Conservation (phyloP, 129 eudicot genomes). For the Pulicaria dysenterica region DNA sequence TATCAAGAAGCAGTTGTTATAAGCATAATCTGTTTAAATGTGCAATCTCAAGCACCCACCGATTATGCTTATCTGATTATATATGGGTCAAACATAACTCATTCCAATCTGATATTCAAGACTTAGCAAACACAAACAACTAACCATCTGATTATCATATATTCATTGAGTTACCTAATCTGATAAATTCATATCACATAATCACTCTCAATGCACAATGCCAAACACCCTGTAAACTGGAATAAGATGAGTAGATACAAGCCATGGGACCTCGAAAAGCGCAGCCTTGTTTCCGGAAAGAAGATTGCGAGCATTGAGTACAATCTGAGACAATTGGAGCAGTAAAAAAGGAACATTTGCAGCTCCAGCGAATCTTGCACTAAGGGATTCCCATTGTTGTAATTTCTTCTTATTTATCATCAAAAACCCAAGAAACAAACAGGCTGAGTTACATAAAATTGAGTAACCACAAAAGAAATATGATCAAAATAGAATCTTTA, state of each 20-base stretch:
- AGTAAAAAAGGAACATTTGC: slow-evolving; percentile 85
- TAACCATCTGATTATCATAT: not conserved
- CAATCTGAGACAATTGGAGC: slow-evolving; percentile 90
- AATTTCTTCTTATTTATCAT: slow-evolving; percentile 38
- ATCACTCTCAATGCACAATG: slow-evolving; percentile 8
- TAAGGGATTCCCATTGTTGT: slow-evolving; percentile 83
- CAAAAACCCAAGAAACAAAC: slow-evolving; percentile 8
- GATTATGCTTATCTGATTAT: not conserved
- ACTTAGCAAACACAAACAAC: no score
- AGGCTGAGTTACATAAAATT: not conserved
- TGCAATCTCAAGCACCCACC: not conserved
- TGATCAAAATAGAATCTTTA: no score
- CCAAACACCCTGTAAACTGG: not conserved
- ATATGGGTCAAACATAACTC: not conserved
- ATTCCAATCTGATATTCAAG: not conserved
- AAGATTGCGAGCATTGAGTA: slow-evolving; percentile 88
- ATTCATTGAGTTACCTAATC: not conserved
- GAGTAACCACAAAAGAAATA: not conserved
- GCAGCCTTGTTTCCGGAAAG: slow-evolving; percentile 78
- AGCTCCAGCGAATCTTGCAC: slow-evolving; percentile 85
- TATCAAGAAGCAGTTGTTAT: not conserved
- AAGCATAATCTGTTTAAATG: not conserved
- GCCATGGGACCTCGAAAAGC: slow-evolving; percentile 96
- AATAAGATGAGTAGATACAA: slow-evolving; percentile 49
- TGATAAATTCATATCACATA: not conserved